Base-by-base conservation (phyloP, 2,329 filamentous ascomycete species). In the Fusarium sterilihyphosum region DNA sequence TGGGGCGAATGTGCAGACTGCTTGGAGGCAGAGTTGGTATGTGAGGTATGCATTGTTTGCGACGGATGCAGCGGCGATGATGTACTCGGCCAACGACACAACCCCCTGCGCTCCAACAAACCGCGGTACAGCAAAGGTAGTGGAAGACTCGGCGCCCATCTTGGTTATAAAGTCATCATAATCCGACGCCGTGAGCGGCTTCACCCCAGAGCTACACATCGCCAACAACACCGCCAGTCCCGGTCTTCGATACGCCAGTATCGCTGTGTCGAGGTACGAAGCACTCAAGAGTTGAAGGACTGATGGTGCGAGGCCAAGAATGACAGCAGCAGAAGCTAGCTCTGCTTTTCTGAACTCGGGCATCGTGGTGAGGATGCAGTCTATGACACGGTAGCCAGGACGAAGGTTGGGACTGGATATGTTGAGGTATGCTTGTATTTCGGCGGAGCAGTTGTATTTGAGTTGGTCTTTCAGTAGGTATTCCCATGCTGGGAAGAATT, bases 311-410 rank as follows among this genome's bases (percentile, higher is more conserved):
- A 76, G 67, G 12, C 76, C 78, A 3, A 79, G 68, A 8, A 78
- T 66, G 11, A 79, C 76, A 35, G 67, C 71, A 12, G 68, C 67
- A 13, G 76, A 66, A 8, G 66, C 69, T 5, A 79, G 59, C 24
- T 79, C 78, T 5, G 77, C 68, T 49, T 79, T 79, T 49, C 74
- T 70, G 26, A 61, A 78, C 16, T 78, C 77, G 14, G 68, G 67
- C 61, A 74, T 71, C 2, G 70, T 61, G 2, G 35, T 26, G 20
- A 78, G 61, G 31, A 78, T 70, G n/a, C 73, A 77, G 31, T 56
- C 62, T 35, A 78, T 73, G 5, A 78, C 65, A 1, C 2, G 5
- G 29, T 73, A 73, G 16, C 65, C 74, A 12, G 37, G 5, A 22
- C 63, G 65, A 7, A n/a, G 50, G 1, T 2, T 7, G 6, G 63